These are phyloP conservation scores for Pezicula radicicola DNA, from an alignment of 2,329 filamentous ascomycete species.

Conservation along the genomic window DNA sequence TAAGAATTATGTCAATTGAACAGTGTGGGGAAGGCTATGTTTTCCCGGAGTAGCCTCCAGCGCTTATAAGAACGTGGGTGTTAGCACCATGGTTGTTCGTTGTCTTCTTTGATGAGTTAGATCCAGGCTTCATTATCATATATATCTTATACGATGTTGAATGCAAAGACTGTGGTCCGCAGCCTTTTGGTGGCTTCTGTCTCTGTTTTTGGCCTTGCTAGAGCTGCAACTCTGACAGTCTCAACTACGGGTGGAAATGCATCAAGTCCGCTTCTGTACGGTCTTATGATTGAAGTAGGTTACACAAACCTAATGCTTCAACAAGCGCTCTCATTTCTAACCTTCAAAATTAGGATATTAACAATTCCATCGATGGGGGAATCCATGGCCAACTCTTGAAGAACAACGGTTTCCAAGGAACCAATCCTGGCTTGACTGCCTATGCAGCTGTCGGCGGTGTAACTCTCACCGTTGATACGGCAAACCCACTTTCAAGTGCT, in stretches of 20 bases:
- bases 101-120: too few species aligned
- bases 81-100: too few species aligned
- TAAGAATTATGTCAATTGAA: too few species aligned
- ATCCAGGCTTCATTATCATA: too few species aligned
- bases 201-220: too few species aligned
- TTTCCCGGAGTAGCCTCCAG: too few species aligned
- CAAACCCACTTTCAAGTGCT: constrained; percentile 7
- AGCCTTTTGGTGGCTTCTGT: too few species aligned
- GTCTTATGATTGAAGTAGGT: constrained; percentile 15
- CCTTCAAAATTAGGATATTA: background rate
- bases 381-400: constrained; percentile 68
- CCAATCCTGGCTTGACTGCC: constrained; percentile 1
- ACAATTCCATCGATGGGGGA: constrained; percentile 53
- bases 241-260: constrained; percentile 14
- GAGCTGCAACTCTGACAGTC: constrained; percentile 7
- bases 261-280: constrained; percentile 15
- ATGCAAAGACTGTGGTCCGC: too few species aligned
- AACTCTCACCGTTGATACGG: constrained; percentile 6
- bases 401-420: constrained; percentile 64
- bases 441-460: constrained; percentile 9
- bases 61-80: too few species aligned
- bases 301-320: background rate
- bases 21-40: too few species aligned
- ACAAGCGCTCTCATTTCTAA: background rate
- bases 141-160: too few species aligned